Conservation (phyloP, 176 grass and related monocot species). For the Musa schizocarpa region DNA sequence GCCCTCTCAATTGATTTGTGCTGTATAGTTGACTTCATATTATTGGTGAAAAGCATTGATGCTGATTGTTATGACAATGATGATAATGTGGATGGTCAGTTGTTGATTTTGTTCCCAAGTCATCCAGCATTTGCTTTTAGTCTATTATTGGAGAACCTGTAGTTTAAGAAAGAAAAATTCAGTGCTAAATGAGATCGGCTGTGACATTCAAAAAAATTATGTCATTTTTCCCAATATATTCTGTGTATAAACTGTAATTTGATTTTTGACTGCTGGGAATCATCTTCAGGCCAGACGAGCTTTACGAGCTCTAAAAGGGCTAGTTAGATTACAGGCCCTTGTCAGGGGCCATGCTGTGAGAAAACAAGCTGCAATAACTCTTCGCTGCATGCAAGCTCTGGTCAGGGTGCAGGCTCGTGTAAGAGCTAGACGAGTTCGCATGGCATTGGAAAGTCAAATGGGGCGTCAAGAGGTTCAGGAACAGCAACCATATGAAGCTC, state of each 20-base stretch:
- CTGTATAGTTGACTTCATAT: no score
- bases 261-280: neutral
- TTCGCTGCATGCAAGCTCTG: conserved; percentile 90
- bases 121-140: neutral
- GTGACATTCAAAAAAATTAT: neutral
- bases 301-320: conserved; percentile 75
- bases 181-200: no score
- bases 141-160: neutral
- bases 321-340: conserved; percentile 93
- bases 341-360: conserved; percentile 90
- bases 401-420: conserved; percentile 89
- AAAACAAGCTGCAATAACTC: conserved; percentile 92
- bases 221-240: neutral
- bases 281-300: conserved; percentile 78
- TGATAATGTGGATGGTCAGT: neutral
- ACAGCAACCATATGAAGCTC: conserved; percentile 29
- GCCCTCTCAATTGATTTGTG: no score
- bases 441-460: conserved; percentile 46
- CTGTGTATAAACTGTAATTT: neutral
- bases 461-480: conserved; percentile 40
- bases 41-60: no score
- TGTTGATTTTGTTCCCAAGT: neutral
- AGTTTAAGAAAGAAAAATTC: no score
- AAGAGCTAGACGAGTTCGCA: conserved; percentile 71
- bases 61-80: no score